Base-by-base conservation (phyloP, 2,329 filamentous ascomycete species). In the Hirsutella thompsonii region DNA sequence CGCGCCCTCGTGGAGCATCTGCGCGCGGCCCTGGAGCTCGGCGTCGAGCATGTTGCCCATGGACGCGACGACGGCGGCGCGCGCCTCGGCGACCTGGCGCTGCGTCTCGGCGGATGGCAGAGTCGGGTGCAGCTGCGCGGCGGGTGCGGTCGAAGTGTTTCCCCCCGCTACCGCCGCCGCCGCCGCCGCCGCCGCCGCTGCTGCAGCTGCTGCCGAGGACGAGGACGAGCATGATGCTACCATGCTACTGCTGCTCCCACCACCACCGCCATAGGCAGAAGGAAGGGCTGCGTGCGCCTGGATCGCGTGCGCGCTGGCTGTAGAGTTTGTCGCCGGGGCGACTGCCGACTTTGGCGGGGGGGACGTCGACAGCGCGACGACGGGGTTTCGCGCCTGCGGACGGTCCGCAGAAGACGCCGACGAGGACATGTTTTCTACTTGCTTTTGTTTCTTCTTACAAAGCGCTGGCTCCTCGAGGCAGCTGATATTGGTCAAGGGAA, bases 1-100 rank as follows among this genome's bases (percentile, higher is more conserved):
- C 18, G 76, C 72, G 61, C 88, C 88, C 41, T 67, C 60, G 64
- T 90, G 83, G 39, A 92, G 68, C 47, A 79, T 73, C 14, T 68
- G 59, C 14, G 83, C 84, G 46, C 83, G 81, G 43, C 72, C 71
- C 29, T 32, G 73, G 38, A 89, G 72, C 53, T 82, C 73, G 36
- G 69, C 63, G 63, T 87, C 81, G 49, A 88, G 69, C 50, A 79
- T 74, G 56, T 82, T 80, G 52, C 80, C 79, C 40, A 88, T 70
- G 37, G 72, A 73, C 19, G 76, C 77, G 28, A 79, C 65, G 40
- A 81, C 66, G 8, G 74, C 75, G 23, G 64, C 58, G 47, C 76
- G 74, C 32, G 77, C 76, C 53, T 78, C 70, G 38, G 67, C 58
- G 18, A 78, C 65, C 52, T 70, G 66, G 6, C 62, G 62, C 52